Evolutionary conservation across 192 early-diverging fungal species (phyloP).

Genomic region (Phycomyces nitens): DNA sequence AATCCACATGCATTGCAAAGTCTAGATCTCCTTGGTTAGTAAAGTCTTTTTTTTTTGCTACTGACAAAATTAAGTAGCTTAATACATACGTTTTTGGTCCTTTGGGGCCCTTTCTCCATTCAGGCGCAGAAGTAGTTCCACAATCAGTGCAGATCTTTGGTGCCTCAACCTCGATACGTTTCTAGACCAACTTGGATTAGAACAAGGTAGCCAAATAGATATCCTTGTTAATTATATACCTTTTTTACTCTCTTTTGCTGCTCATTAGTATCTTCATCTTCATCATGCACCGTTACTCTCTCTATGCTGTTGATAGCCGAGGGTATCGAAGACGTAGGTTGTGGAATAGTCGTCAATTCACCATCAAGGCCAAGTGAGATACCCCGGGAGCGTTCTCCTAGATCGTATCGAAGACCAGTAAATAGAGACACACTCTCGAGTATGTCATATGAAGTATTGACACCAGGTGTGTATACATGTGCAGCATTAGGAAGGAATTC

Average conservation of each 20-base stretch:
- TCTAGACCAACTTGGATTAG: background rate
- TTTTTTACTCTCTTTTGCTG: conserved; percentile 14
- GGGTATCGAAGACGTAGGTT: background rate
- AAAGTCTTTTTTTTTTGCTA: background rate
- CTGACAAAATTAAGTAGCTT: background rate
- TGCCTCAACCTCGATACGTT: conserved; percentile 6
- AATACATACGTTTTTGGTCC: conserved; percentile 48
- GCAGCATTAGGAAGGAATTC: conserved; percentile 16
- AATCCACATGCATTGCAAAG: conserved; percentile 58
- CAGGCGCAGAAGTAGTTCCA: conserved; percentile 48
- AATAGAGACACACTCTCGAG: conserved; percentile 21
- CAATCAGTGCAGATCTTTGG: conserved; percentile 31
- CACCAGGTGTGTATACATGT: conserved; percentile 26
- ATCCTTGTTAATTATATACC: background rate
- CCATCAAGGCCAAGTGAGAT: conserved; percentile 23
- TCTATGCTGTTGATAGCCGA: conserved; percentile 2
- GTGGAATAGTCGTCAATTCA: conserved; percentile 11
- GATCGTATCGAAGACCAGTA: conserved; percentile 28
- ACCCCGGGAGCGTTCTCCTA: conserved; percentile 23
- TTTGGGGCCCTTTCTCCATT: conserved; percentile 55
- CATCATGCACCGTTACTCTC: conserved; percentile 1
- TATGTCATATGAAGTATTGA: conserved; percentile 15
- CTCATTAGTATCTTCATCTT: conserved; percentile 4
- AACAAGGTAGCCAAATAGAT: background rate
- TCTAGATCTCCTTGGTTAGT: conserved; percentile 9